These are phyloP conservation scores for Suillus tomentosus DNA, from an alignment of 768 basidiomycete genomes.

Conservation along the genomic window DNA sequence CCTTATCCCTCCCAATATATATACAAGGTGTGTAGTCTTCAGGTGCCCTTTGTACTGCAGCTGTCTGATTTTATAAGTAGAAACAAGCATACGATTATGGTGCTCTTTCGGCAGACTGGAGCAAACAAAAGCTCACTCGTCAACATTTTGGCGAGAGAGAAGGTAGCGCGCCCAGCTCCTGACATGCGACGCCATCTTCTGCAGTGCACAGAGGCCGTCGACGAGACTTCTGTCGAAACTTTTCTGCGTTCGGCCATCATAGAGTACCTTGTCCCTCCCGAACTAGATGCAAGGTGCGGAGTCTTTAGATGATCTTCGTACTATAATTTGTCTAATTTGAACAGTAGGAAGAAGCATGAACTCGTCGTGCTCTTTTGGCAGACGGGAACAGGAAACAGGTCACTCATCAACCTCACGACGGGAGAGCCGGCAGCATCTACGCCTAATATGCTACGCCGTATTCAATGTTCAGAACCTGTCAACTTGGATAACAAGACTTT, in stretches of 20 bases:
- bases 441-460: slow-evolving; percentile 32
- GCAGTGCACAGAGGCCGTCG: slow-evolving; percentile 13
- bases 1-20: neutral
- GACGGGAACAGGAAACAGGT: slow-evolving; percentile 36
- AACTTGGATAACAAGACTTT: slow-evolving; percentile 23
- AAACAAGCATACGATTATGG: slow-evolving; percentile 21
- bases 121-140: slow-evolving; percentile 34
- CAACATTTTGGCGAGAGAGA: slow-evolving; percentile 39
- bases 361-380: slow-evolving; percentile 44
- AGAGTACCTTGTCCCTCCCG: slow-evolving; percentile 15
- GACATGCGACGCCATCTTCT: neutral
- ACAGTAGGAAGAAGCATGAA: neutral
- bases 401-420: slow-evolving; percentile 38
- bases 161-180: neutral
- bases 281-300: neutral
- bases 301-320: neutral
- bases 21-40: neutral
- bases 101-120: slow-evolving; percentile 46
- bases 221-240: slow-evolving; percentile 19
- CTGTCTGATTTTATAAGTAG: neutral
- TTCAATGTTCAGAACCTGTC: slow-evolving; percentile 27
- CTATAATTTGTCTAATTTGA: neutral
- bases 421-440: slow-evolving; percentile 19
- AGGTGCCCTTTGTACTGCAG: neutral
- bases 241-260: slow-evolving; percentile 23